Percentiles rank a stretch among this genome's conserved stretches.
Evolutionary conservation across 2,329 filamentous ascomycete genomes (phyloP).

Genomic region (Ambrosiella xylebori): DNA sequence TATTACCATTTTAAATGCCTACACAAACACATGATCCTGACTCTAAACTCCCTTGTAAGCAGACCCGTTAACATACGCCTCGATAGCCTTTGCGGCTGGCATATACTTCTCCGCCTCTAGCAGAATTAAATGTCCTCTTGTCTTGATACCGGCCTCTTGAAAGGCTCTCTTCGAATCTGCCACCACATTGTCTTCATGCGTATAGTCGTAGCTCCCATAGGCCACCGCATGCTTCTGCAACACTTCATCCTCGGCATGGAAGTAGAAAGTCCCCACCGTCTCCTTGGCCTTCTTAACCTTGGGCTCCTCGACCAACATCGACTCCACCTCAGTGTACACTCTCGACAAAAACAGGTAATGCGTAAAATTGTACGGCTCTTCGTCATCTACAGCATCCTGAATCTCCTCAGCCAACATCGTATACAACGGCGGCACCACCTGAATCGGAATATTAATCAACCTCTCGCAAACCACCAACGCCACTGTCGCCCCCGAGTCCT

Average conservation of each 20-base stretch:
- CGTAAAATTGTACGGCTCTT: slow-evolving; percentile 81
- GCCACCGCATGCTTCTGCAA: slow-evolving; percentile 59
- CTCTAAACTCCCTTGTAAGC: neutral
- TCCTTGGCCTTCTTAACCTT: slow-evolving; percentile 39
- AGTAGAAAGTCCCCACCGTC: slow-evolving; percentile 47
- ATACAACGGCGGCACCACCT: slow-evolving; percentile 88
- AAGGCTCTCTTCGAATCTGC: slow-evolving; percentile 90
- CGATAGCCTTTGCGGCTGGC: slow-evolving; percentile 56
- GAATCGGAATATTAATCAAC: slow-evolving; percentile 89
- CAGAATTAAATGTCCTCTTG: slow-evolving; percentile 69
- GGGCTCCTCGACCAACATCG: slow-evolving; percentile 45
- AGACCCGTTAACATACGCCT: slow-evolving; percentile 48
- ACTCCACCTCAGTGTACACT: slow-evolving; percentile 79
- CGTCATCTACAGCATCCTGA: slow-evolving; percentile 69
- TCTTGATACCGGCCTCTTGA: slow-evolving; percentile 77
- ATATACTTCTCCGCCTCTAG: slow-evolving; percentile 67
- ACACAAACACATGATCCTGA: neutral
- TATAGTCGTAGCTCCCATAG: slow-evolving; percentile 56
- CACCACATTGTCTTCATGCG: slow-evolving; percentile 61
- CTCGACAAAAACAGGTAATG: slow-evolving; percentile 88
- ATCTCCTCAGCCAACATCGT: slow-evolving; percentile 87
- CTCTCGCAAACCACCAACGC: slow-evolving; percentile 83
- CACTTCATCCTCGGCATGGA: slow-evolving; percentile 91
- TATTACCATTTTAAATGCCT: too few relatives aligned
- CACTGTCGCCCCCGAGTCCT: slow-evolving; percentile 38